Conservation (phyloP, 1,139 yeast species). For the Meyerozyma athensensis region DNA sequence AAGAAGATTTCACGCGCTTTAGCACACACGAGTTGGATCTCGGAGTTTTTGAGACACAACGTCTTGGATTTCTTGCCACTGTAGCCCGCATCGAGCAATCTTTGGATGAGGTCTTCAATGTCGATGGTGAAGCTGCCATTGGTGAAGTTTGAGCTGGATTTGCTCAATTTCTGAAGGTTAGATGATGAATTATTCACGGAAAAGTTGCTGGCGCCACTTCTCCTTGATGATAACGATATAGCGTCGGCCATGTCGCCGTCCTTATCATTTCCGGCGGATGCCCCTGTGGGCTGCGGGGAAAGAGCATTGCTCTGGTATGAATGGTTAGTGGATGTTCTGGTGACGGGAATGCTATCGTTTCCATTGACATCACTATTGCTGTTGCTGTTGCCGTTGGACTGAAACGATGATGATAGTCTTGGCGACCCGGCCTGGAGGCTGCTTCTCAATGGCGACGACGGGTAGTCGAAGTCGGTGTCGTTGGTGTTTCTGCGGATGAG, state of each 20-base stretch:
- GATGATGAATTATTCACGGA: slow-evolving; percentile 5
- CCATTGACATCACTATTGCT: slow-evolving; percentile 10
- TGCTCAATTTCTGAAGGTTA: slow-evolving; percentile 5
- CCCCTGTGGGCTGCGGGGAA: slow-evolving; percentile 23
- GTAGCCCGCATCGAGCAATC: slow-evolving; percentile 91
- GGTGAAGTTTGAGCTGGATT: slow-evolving; percentile 8
- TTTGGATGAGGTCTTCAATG: slow-evolving; percentile 84
- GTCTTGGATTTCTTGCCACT: slow-evolving; percentile 87
- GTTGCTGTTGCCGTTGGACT: slow-evolving; percentile 8
- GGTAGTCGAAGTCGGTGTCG: slow-evolving; percentile 12
- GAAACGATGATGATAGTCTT: slow-evolving; percentile 2
- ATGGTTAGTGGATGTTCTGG: slow-evolving; percentile 36
- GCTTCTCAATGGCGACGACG: slow-evolving; percentile 9
- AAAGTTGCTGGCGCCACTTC: slow-evolving; percentile 10
- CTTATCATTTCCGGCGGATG: slow-evolving; percentile 7
- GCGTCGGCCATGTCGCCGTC: slow-evolving; percentile 13
- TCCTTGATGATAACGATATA: slow-evolving; percentile 12
- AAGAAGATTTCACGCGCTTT: slow-evolving; percentile 84
- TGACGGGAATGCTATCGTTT: slow-evolving; percentile 13
- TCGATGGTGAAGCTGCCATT: slow-evolving; percentile 44
- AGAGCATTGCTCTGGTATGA: slow-evolving; percentile 22
- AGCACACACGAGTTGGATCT: slow-evolving; percentile 80
- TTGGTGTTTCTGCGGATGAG: slow-evolving; percentile 42
- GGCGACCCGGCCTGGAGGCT: slow-evolving; percentile 5
- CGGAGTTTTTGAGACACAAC: slow-evolving; percentile 82